Percentiles rank a stretch among this genome's conserved stretches.
Evolutionary conservation across 1,139 yeast genomes (phyloP).

Genomic region (Kodamaea sp.): DNA sequence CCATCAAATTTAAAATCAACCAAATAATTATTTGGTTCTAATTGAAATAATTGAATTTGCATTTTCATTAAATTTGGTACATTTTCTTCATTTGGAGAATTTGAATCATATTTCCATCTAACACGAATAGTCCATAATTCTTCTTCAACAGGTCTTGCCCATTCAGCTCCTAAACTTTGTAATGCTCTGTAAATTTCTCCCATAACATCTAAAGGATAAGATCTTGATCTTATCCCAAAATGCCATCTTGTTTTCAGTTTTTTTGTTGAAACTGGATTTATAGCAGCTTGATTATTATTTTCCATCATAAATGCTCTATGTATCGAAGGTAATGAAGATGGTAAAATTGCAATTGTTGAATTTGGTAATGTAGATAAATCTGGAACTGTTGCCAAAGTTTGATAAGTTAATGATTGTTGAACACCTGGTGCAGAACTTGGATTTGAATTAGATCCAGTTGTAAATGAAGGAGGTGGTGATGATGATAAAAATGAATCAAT

Average conservation of each 20-base stretch:
- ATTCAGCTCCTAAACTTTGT: slow-evolving; percentile 91
- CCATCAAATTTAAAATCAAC: slow-evolving; percentile 98
- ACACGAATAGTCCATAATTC: slow-evolving; percentile 96
- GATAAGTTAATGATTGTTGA: slow-evolving; percentile 48
- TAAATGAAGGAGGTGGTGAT: slow-evolving; percentile 44
- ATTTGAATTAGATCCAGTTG: slow-evolving; percentile 4
- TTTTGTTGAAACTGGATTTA: slow-evolving; percentile 73
- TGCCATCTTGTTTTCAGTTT: slow-evolving; percentile 97
- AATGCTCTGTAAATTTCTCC: slow-evolving; percentile 95
- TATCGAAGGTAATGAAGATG: slow-evolving; percentile 89
- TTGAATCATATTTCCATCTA: slow-evolving; percentile 81
- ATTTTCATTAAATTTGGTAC: slow-evolving; percentile 87
- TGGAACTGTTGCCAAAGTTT: slow-evolving; percentile 48
- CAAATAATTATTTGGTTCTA: slow-evolving; percentile 91
- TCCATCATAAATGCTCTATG: slow-evolving; percentile 92
- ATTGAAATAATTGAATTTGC: slow-evolving; percentile 94
- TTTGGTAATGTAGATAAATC: slow-evolving; percentile 50
- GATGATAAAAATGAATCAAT: slow-evolving; percentile 50
- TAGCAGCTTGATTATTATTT: slow-evolving; percentile 44
- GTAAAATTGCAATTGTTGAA: slow-evolving; percentile 83
- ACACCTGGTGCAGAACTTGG: slow-evolving; percentile 38
- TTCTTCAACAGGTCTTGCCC: slow-evolving; percentile 92
- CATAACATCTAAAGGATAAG: slow-evolving; percentile 97
- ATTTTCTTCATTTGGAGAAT: slow-evolving; percentile 21
- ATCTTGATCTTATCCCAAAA: slow-evolving; percentile 93